These are phyloP conservation scores for Didymella sp. DNA, from an alignment of 2,329 filamentous ascomycete species.

Conservation along the genomic window DNA sequence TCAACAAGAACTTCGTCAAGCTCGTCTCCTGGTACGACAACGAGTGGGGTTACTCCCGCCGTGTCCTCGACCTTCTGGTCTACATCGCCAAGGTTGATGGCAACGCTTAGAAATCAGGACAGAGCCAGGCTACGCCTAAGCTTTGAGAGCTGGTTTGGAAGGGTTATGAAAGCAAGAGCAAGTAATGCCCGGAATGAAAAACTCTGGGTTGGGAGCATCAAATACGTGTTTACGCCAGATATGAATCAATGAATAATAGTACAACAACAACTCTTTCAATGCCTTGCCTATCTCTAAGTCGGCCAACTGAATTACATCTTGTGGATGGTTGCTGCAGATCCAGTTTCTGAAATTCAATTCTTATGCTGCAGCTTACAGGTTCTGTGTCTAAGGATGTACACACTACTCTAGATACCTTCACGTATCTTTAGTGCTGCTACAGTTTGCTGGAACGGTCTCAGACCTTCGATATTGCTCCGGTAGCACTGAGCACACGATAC, in stretches of 20 bases:
- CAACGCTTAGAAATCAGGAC: slow-evolving; percentile 53
- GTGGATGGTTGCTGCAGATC: not conserved
- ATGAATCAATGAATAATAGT: slow-evolving; percentile 39
- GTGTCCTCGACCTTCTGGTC: slow-evolving; percentile 60
- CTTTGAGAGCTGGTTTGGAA: slow-evolving; percentile 31
- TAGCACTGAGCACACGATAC: slow-evolving; percentile 1
- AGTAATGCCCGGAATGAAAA: slow-evolving; percentile 23
- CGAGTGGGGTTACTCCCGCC: slow-evolving; percentile 99
- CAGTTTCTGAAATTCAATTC: not conserved
- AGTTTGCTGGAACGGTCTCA: not conserved
- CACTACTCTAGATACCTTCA: not conserved
- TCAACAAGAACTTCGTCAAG: slow-evolving; percentile 99
- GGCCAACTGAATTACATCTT: not conserved
- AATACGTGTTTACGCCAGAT: slow-evolving; percentile 34
- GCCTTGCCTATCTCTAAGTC: not conserved
- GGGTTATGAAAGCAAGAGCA: slow-evolving; percentile 17
- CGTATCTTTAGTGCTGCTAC: not conserved
- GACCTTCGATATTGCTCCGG: not conserved
- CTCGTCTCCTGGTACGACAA: slow-evolving; percentile 99
- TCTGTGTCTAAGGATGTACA: not conserved
- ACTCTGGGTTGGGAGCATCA: slow-evolving; percentile 24
- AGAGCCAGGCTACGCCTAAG: slow-evolving; percentile 45
- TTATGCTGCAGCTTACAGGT: not conserved
- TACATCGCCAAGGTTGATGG: slow-evolving; percentile 55
- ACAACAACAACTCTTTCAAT: slow-evolving; percentile 16